These are phyloP conservation scores for Trypanosoma lewisi DNA, from an alignment of 208 protist species.

Conservation along the genomic window DNA sequence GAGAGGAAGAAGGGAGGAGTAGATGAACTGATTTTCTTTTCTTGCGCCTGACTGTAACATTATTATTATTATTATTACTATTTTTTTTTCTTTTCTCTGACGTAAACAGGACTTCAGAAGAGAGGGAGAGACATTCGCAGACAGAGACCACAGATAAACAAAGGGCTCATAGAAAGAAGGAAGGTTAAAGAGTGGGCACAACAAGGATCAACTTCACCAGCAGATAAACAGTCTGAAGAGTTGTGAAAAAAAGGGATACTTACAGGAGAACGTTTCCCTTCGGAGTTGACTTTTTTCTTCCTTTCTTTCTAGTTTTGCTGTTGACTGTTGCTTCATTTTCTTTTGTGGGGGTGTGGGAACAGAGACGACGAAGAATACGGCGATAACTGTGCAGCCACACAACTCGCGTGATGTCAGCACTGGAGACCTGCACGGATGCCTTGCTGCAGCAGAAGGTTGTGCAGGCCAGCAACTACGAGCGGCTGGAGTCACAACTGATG, in stretches of 20 bases:
- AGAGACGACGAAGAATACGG: neutral
- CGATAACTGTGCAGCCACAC: neutral
- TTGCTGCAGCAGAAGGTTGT: slow-evolving; percentile 77
- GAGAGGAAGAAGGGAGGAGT: neutral
- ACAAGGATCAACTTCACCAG: too few relatives aligned
- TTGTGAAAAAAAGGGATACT: too few relatives aligned
- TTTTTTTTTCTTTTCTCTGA: slow-evolving; percentile 2
- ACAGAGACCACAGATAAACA: too few relatives aligned
- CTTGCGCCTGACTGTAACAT: neutral
- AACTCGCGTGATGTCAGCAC: slow-evolving; percentile 30
- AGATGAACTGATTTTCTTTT: neutral
- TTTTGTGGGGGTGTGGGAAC: neutral
- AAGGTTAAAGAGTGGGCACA: too few relatives aligned
- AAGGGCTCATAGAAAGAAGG: too few relatives aligned
- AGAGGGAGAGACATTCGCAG: too few relatives aligned
- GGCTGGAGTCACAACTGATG: slow-evolving; percentile 53
- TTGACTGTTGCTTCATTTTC: neutral
- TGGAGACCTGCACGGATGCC: slow-evolving; percentile 66
- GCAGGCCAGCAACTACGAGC: slow-evolving; percentile 63
- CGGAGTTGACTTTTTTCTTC: neutral
- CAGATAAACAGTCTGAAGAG: too few relatives aligned
- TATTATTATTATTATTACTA: neutral
- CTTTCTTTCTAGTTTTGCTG: neutral
- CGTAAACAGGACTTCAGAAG: too few relatives aligned
- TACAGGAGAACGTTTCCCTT: too few relatives aligned